phyloP scores from a whole-genome alignment of 2,329 filamentous ascomycete species.

The Bipolaris zeicola region DNA sequence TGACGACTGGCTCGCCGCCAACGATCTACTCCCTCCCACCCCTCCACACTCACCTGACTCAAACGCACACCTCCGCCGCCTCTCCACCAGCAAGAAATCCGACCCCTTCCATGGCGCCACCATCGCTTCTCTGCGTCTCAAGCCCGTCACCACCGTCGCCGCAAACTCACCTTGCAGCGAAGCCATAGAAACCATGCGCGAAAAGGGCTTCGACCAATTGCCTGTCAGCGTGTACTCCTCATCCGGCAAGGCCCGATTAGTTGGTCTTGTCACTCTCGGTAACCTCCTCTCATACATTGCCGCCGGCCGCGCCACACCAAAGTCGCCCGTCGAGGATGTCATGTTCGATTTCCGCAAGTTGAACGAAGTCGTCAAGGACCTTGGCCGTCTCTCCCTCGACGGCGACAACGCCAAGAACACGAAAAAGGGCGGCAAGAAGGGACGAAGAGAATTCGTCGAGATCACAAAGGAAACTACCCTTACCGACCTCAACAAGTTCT shows the following conservation, averaged over 20 bases:
- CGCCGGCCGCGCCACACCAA: slow-evolving; percentile 74
- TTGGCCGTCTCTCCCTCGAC: slow-evolving; percentile 48
- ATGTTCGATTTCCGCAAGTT: slow-evolving; percentile 97
- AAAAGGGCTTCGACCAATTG: slow-evolving; percentile 97
- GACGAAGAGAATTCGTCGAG: slow-evolving; percentile 76
- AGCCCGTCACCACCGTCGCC: slow-evolving; percentile 87
- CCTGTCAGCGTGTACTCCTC: slow-evolving; percentile 71
- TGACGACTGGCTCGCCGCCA: slow-evolving; percentile 97
- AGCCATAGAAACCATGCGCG: slow-evolving; percentile 96
- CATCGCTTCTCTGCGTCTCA: slow-evolving; percentile 81
- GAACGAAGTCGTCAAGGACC: slow-evolving; percentile 86
- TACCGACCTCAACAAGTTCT: slow-evolving; percentile 83
- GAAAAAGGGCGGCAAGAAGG: slow-evolving; percentile 29
- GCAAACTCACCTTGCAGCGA: slow-evolving; percentile 75
- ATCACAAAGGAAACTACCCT: slow-evolving; percentile 91
- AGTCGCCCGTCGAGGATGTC: slow-evolving; percentile 78
- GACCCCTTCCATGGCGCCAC: slow-evolving; percentile 81
- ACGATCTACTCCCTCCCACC: slow-evolving; percentile 78
- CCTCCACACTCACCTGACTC: slow-evolving; percentile 48
- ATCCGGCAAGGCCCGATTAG: slow-evolving; percentile 71
- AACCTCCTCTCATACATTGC: slow-evolving; percentile 93
- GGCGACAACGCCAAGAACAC: slow-evolving; percentile 18
- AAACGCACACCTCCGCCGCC: slow-evolving; percentile 41
- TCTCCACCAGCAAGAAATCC: slow-evolving; percentile 49
- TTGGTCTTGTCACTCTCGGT: slow-evolving; percentile 91